Evolutionary conservation across 768 basidiomycete genomes (phyloP).

Genomic region (Artomyces pyxidatus): DNA sequence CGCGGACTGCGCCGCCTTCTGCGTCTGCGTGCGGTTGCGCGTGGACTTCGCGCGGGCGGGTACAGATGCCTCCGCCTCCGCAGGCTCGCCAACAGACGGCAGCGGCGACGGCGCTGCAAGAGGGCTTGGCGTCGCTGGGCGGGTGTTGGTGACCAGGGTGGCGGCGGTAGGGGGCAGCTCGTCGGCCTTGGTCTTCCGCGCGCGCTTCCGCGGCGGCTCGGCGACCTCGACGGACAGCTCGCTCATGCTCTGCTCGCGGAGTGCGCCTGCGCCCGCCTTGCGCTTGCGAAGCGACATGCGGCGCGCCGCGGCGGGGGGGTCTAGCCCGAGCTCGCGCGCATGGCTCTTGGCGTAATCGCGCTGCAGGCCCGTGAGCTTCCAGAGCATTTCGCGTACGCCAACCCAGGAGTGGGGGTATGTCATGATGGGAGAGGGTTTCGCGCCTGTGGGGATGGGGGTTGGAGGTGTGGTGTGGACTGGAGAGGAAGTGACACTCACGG

Average conservation of each 20-base stretch:
- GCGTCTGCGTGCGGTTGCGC: not conserved
- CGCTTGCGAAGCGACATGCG: slow-evolving; percentile 14
- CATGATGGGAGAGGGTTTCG: slow-evolving; percentile 8
- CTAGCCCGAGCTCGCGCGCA: not conserved
- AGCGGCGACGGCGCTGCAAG: slow-evolving; percentile 10
- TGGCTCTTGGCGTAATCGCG: slow-evolving; percentile 11
- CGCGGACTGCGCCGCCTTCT: not conserved
- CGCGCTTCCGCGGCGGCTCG: slow-evolving; percentile 13
- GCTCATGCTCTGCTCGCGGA: not conserved
- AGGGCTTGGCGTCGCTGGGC: slow-evolving; percentile 8
- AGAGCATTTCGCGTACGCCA: slow-evolving; percentile 13
- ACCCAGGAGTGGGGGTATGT: slow-evolving; percentile 14
- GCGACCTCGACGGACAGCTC: slow-evolving; percentile 8
- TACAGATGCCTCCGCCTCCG: slow-evolving; percentile 6
- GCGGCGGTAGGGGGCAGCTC: not conserved
- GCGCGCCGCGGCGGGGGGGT: slow-evolving; percentile 2
- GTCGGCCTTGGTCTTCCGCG: slow-evolving; percentile 1
- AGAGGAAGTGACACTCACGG: slow-evolving; percentile 7
- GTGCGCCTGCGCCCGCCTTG: slow-evolving; percentile 5
- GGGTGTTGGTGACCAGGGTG: too few species aligned
- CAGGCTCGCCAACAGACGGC: slow-evolving; percentile 4
- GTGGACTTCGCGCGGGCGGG: not conserved
- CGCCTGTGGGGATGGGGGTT: not conserved
- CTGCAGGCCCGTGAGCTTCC: slow-evolving; percentile 15
- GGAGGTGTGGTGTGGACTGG: not conserved